Evolutionary conservation across 139 green algal genomes (phyloP), one percentile per base, ranked within the genome.

Genomic region (Chlamydomonas sp.): DNA sequence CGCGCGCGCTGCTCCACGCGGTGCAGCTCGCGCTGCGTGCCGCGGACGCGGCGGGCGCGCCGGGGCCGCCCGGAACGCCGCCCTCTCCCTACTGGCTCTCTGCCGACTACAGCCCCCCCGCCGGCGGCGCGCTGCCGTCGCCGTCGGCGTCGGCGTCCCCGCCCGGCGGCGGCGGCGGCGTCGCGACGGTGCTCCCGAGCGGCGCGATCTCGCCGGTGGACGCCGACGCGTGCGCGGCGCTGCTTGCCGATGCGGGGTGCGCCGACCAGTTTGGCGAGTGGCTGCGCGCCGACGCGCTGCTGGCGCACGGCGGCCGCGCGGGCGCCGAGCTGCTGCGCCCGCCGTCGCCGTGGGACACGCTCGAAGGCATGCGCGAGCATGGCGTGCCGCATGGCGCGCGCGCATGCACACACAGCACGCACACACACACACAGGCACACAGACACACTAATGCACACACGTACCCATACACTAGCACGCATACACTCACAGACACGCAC

Each of bases 251-350:
- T n/a, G n/a, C n/a, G n/a, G n/a, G n/a, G n/a, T n/a, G n/a, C n/a
- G 22, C 62, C n/a, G 24, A 16, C 4, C 24, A 69, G 62, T 69
- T 69, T 26, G 31, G 6, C 6, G 10, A 69, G n/a, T 69, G 62
- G 62, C 62, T 69, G 30, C 62, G 26, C 22, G 57, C 36, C 35
- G 24, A 10, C 4, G 35, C 62, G 13, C 62, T 69, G 62, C 62
- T 58, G 62, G 16, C 30, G 8, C 59, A 36, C 10, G 8, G 33
- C 35, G 29, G 62, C 62, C 62, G 5, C 57, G 57, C 26, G n/a
- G n/a, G n/a, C n/a, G n/a, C n/a, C n/a, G 37, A 69, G 10, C 8
- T 69, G 37, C 35, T 69, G 36, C n/a, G n/a, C n/a, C n/a, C n/a
- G n/a, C n/a, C n/a, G n/a, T n/a, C n/a, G n/a, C n/a, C n/a, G n/a